Base-by-base conservation (phyloP, 2,329 filamentous ascomycete genomes). In the Microdochium trichocladiopsis region DNA sequence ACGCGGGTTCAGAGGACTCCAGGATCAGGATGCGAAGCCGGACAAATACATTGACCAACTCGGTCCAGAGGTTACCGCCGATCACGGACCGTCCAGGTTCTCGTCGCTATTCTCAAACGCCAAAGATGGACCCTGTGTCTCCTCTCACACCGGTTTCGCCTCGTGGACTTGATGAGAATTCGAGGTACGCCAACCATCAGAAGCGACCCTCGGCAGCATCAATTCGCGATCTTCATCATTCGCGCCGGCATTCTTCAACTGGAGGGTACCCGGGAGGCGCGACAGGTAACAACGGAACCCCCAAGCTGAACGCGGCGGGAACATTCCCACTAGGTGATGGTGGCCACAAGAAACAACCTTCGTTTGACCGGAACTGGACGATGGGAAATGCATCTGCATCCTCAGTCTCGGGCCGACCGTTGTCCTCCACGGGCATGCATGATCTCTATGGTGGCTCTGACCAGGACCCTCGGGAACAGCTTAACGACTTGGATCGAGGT, bases 221-320 rank as follows among this genome's bases (percentile, higher is more conserved):
- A 11, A 79, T 95, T 41, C 82, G 90, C 59, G 88, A 90, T 54
- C 73, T 95, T 60, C 86, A 94, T 61, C 90, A 95, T 66, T 89
- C 87, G 41, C 83, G 91, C 43, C 86, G 91, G 54, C 91, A 95
- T 69, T 96, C 92, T 2, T 94, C 90, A 2, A 90, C 89, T 49
- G 90, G 78, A 82, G 50, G 66, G 73, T 22, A 60, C 22, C 16
- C 67, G 9, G 68, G 69, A 48, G 63, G 67, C 12, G 62, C 70
- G 2, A 52, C 68, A 22, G 56, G 60, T 23, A 61, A 61, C 43
- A 57, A 64, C 9, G 63, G 63, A n/a, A 68, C 68, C 10, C 73
- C 74, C 4, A 79, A 75, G 53, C 58, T 77, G 43, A 63, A 67
- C 18, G 62, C 69, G 23, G 72, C 72, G 56, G 72, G 72, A 36